Conservation (phyloP, 2,329 filamentous ascomycete species). For the Rosellinia necatrix region DNA sequence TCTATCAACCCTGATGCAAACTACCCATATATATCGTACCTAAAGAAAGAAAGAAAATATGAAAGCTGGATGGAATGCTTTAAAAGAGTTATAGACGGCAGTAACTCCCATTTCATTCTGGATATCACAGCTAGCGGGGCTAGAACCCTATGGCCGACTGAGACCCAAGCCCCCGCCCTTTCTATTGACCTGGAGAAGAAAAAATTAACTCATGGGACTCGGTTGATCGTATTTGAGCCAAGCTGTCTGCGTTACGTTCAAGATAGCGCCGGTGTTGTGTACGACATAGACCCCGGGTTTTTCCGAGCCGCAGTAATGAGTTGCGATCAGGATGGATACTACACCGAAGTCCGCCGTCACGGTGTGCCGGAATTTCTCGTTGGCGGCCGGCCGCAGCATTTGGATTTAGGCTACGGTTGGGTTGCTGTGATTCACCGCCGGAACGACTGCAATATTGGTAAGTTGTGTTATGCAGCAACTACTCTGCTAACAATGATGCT, state of each 20-base stretch:
- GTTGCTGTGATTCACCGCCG: background rate
- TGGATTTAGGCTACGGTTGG: background rate
- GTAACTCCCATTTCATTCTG: background rate
- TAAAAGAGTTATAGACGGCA: background rate
- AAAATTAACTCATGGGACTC: background rate
- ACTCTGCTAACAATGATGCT: background rate
- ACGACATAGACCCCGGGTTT: background rate
- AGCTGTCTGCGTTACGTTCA: background rate
- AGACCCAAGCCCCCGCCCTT: background rate
- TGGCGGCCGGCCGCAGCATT: background rate
- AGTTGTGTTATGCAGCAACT: background rate
- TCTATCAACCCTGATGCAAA: background rate
- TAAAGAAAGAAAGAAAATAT: background rate
- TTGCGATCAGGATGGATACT: too few relatives aligned
- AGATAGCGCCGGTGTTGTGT: background rate
- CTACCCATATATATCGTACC: background rate
- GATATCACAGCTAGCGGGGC: background rate
- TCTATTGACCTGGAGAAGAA: background rate
- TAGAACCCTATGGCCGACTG: background rate
- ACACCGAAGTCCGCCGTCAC: background rate
- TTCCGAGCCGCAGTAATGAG: background rate
- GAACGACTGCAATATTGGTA: background rate
- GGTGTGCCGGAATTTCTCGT: background rate
- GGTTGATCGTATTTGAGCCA: background rate
- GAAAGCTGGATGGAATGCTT: background rate